phyloP scores from a whole-genome alignment of 495 filamentous ascomycete species.

The Penicillium diatomitis region DNA sequence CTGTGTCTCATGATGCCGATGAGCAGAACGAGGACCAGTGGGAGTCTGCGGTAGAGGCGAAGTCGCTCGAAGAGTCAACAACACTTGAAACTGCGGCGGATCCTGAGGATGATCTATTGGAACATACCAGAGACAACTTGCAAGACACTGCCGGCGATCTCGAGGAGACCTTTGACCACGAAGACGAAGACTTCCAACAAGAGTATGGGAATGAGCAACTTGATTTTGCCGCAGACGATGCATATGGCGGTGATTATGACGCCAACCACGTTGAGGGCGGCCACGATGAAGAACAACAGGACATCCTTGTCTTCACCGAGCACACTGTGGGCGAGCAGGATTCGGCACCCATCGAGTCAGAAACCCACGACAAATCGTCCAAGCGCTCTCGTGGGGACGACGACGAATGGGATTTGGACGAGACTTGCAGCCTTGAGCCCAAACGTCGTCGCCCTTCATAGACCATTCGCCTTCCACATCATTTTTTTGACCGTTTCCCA shows the following conservation, averaged over 20 bases:
- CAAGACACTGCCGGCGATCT: slow-evolving; percentile 15
- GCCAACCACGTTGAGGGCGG: slow-evolving; percentile 17
- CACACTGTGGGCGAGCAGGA: slow-evolving; percentile 15
- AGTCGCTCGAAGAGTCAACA: slow-evolving; percentile 2
- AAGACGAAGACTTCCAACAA: slow-evolving; percentile 10
- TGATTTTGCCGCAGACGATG: slow-evolving; percentile 3
- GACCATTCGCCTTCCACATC: background rate
- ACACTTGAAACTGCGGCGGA: slow-evolving; percentile 12
- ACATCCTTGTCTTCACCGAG: slow-evolving; percentile 10
- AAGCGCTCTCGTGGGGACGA: slow-evolving; percentile 26
- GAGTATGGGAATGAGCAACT: slow-evolving; percentile 5
- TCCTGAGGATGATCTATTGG: slow-evolving; percentile 24
- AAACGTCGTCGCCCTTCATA: slow-evolving; percentile 25
- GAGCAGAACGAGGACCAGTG: slow-evolving; percentile 8
- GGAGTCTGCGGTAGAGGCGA: slow-evolving; percentile 9
- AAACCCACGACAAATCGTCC: slow-evolving; percentile 10
- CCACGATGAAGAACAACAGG: slow-evolving; percentile 4
- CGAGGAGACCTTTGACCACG: slow-evolving; percentile 13
- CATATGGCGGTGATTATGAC: slow-evolving; percentile 9
- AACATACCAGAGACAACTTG: slow-evolving; percentile 24
- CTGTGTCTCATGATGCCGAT: slow-evolving; percentile 10
- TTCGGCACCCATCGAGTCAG: slow-evolving; percentile 11
- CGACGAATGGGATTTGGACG: slow-evolving; percentile 20
- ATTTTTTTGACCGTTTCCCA: background rate
- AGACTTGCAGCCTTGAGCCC: slow-evolving; percentile 13